phyloP scores from a whole-genome alignment of 257 asterid genomes.

The Capsicum chinense region DNA sequence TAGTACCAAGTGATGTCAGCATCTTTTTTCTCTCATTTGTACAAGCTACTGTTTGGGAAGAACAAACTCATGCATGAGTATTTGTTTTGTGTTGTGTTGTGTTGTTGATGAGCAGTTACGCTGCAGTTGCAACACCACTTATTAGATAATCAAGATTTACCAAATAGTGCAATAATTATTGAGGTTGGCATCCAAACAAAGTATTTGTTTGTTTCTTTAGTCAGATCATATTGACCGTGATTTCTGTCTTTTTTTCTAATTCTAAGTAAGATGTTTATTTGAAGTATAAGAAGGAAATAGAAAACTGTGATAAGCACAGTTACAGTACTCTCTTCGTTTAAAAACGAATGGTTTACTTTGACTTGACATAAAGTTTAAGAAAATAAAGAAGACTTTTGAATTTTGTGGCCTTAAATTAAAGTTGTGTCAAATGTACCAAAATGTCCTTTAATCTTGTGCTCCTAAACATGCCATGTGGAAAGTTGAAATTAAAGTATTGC shows the following conservation, averaged over 20 bases:
- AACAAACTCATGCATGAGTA: background rate
- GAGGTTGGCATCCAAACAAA: conserved; percentile 28
- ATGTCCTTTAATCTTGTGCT: too few relatives aligned
- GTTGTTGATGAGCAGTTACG: conserved; percentile 9
- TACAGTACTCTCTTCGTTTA: too few relatives aligned
- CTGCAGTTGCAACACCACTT: background rate
- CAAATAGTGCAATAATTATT: background rate
- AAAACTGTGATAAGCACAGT: too few relatives aligned
- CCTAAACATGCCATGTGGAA: too few relatives aligned
- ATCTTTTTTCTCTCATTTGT: background rate
- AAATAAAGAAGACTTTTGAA: too few relatives aligned
- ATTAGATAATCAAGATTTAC: background rate
- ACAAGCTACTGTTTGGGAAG: conserved; percentile 3
- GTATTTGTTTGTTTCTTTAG: background rate
- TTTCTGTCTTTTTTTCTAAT: background rate
- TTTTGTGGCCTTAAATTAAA: too few relatives aligned
- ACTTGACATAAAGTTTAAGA: too few relatives aligned
- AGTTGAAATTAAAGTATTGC: too few relatives aligned
- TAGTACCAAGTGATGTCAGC: background rate
- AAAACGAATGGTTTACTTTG: too few relatives aligned
- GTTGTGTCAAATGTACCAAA: too few relatives aligned
- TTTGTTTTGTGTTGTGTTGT: background rate
- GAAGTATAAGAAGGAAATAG: too few relatives aligned
- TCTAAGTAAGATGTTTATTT: background rate
- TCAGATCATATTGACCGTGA: background rate